These are phyloP conservation scores for Physcia stellaris DNA, from an alignment of 495 filamentous ascomycete genomes.

Conservation along the genomic window DNA sequence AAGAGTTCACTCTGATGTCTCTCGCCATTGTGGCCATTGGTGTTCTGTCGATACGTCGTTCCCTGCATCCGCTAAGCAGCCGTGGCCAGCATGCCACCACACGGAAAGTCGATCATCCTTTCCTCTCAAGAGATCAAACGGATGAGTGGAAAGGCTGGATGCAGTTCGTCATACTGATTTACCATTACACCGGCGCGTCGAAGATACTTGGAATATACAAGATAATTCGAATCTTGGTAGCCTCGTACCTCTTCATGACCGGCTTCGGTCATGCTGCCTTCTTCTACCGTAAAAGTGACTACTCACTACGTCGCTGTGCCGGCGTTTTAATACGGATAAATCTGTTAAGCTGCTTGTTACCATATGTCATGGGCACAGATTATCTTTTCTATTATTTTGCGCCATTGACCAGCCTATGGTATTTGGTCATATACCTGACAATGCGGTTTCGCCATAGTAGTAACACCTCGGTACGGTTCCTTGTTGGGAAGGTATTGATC, in stretches of 20 bases:
- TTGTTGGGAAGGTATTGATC: conserved; percentile 34
- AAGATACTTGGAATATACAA: conserved; percentile 37
- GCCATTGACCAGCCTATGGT: conserved; percentile 47
- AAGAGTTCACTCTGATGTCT: conserved; percentile 27
- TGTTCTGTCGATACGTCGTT: conserved; percentile 22
- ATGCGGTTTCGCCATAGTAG: conserved; percentile 23
- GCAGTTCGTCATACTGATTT: conserved; percentile 43
- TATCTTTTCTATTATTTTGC: conserved; percentile 49
- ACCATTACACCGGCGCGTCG: conserved; percentile 42
- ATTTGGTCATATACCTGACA: conserved; percentile 37
- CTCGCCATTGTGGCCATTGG: conserved; percentile 21
- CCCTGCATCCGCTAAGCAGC: conserved; percentile 2
- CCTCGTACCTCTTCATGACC: conserved; percentile 47
- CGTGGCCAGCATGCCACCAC: neutral
- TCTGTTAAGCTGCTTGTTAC: conserved; percentile 34
- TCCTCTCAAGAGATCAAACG: conserved; percentile 39
- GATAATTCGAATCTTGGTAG: conserved; percentile 38
- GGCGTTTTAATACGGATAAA: conserved; percentile 41
- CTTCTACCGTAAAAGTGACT: conserved; percentile 39
- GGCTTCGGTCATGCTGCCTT: conserved; percentile 46
- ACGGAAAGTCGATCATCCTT: conserved; percentile 16
- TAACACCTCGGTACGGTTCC: conserved; percentile 28
- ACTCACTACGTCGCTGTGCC: conserved; percentile 34
- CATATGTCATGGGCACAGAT: conserved; percentile 43
- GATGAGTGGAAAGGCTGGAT: conserved; percentile 56